Base-by-base conservation (phyloP, 2,329 filamentous ascomycete genomes). In the Zopfia rhizophila region DNA sequence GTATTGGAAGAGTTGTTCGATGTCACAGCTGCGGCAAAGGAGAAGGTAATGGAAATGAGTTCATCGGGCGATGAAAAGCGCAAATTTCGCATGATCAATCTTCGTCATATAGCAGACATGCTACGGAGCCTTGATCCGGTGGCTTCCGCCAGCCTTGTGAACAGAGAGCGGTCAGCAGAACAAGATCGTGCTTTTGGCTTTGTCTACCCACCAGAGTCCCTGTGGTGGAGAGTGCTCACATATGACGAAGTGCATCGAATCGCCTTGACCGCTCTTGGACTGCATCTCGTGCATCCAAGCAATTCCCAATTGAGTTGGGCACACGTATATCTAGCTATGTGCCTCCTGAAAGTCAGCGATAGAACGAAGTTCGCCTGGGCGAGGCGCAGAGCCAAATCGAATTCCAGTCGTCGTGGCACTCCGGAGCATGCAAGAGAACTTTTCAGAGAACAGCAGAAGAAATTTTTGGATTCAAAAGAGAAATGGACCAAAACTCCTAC, bases 21-120 rank as follows among this genome's bases (percentile, higher is more conserved):
- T 18, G 19, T 29, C 3, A 11, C 24, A 21, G 10, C 39, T 16
- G 28, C 33, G 3, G 36, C 29, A 13, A 50, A 33, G 36, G 29
- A 14, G 11, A 24, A 6, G 11, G 4, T 25, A 14, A 13, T 44
- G 10, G 27, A 39, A 25, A n/a, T 29, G 21, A 24, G 18, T 8
- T 7, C 53, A 7, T 51, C 56, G 11, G 36, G 33, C 12, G 23
- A 40, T 11, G 60, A 69, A 17, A 55, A 47, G 38, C 47, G 31
- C 8, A 72, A 68, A 41, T 62, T 60, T 25, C 50, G 45, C 40
- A 77, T 77, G 24, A 83, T 88, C 53, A 89, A 90, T 56, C 73
- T 86, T 45, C 77, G 85, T 8, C 85, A 89, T 65, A 73, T 89
- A 2, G 79, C 82, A 56, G 79, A 82, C 45, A 87, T 88, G 82